A percentile compares a stretch with the other conserved stretches of the same genome.
phyloP scores from a whole-genome alignment of 768 basidiomycete species.

The Tremella mesenterica region DNA sequence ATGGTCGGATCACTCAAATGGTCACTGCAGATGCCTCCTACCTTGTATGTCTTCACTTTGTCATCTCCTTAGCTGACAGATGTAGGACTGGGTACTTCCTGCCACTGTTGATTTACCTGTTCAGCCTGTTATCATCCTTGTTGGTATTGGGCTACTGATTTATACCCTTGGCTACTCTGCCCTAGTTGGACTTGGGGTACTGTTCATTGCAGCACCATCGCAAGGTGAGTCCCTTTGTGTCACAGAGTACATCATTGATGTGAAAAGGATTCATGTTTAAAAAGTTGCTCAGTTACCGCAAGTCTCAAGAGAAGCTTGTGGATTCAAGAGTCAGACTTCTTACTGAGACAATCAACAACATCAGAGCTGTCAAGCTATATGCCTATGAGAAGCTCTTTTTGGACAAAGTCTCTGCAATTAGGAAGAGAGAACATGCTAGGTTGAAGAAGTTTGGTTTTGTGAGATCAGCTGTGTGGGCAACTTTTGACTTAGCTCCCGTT shows the following conservation, averaged over 20 bases:
- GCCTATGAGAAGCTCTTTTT: slow-evolving; percentile 50
- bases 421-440: slow-evolving; percentile 7
- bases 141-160: slow-evolving; percentile 58
- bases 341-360: slow-evolving; percentile 54
- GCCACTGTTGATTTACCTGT: slow-evolving; percentile 33
- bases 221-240: slow-evolving; percentile 41
- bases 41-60: slow-evolving; percentile 2
- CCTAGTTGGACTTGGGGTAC: slow-evolving; percentile 49
- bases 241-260: background rate
- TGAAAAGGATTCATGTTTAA: slow-evolving; percentile 47
- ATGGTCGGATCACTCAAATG: slow-evolving; percentile 63
- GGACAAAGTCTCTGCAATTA: slow-evolving; percentile 10
- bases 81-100: slow-evolving; percentile 17
- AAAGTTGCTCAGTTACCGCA: slow-evolving; percentile 27
- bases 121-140: slow-evolving; percentile 56
- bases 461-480: background rate
- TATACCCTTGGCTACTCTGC: slow-evolving; percentile 62
- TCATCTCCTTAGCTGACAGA: background rate
- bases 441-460: background rate
- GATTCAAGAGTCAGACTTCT: slow-evolving; percentile 49
- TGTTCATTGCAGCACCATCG: slow-evolving; percentile 56
- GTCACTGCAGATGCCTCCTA: slow-evolving; percentile 48
- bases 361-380: slow-evolving; percentile 57
- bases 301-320: slow-evolving; percentile 50
- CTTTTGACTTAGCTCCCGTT: background rate